Evolutionary conservation across 2,329 filamentous ascomycete species (phyloP).

Genomic region (Mycosphaerella sp.): DNA sequence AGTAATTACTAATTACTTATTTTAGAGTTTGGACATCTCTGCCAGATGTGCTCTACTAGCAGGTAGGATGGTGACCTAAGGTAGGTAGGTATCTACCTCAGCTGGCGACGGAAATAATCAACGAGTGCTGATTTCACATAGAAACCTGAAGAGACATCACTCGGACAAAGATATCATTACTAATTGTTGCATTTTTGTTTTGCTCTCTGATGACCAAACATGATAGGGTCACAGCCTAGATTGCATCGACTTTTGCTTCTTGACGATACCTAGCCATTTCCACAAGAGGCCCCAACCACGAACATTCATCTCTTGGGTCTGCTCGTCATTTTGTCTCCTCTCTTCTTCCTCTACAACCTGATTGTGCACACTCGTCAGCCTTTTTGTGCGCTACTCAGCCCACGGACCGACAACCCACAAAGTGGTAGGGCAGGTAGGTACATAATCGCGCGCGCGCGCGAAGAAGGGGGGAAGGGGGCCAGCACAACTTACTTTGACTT

Average conservation of each 20-base stretch:
- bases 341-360: constrained; percentile 11
- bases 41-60: too few relatives aligned
- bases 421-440: neutral
- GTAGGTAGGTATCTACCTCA: too few relatives aligned
- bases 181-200: neutral
- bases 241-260: constrained; percentile 1
- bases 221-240: constrained; percentile 2
- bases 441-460: too few relatives aligned
- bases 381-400: constrained; percentile 7
- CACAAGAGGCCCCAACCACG: constrained; percentile 5
- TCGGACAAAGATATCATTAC: neutral
- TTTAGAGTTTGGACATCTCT: too few relatives aligned
- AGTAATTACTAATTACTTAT: too few relatives aligned
- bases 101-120: too few relatives aligned
- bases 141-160: too few relatives aligned
- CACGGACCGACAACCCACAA: neutral
- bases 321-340: neutral
- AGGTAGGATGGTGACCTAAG: too few relatives aligned
- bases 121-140: too few relatives aligned
- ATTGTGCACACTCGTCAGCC: constrained; percentile 13
- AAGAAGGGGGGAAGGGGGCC: neutral
- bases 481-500: constrained; percentile 20
- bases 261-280: constrained; percentile 10
- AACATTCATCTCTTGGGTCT: neutral
- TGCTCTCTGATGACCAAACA: neutral